Percentiles rank a stretch among this genome's conserved stretches.
phyloP scores from a whole-genome alignment of 257 asterid species.

The Vinca minor region DNA sequence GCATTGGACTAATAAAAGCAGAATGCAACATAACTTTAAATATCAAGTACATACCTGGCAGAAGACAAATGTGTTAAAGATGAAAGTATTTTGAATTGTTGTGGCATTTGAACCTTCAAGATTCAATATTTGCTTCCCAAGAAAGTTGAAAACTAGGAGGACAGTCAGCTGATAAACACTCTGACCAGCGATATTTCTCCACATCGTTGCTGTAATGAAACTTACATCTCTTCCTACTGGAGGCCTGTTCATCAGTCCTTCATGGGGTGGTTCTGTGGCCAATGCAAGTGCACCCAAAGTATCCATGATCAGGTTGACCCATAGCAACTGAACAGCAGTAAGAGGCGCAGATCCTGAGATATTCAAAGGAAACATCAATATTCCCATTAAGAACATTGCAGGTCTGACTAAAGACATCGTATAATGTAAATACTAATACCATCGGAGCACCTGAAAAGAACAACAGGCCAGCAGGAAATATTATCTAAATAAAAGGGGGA shows the following conservation, averaged over 20 bases:
- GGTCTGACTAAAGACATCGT: neutral
- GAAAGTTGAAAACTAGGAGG: conserved; percentile 65
- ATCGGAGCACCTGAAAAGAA: neutral
- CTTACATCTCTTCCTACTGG: conserved; percentile 60
- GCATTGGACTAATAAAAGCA: neutral
- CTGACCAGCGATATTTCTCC: conserved; percentile 93
- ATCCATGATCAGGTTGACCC: conserved; percentile 99
- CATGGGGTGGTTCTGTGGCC: conserved; percentile 96
- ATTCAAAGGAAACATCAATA: neutral
- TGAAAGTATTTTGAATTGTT: conserved; percentile 63
- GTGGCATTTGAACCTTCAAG: conserved; percentile 63
- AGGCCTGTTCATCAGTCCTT: conserved; percentile 81
- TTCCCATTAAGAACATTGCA: neutral
- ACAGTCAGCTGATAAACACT: conserved; percentile 71
- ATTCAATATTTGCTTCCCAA: conserved; percentile 55
- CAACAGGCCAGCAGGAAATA: neutral
- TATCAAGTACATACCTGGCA: conserved; percentile 59
- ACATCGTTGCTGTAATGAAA: conserved; percentile 81
- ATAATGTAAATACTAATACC: neutral
- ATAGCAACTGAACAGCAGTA: conserved; percentile 92
- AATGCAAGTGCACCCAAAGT: conserved; percentile 97
- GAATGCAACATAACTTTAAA: neutral
- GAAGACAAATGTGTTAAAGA: conserved; percentile 92
- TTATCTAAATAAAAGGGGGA: neutral
- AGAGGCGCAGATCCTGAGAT: conserved; percentile 92